phyloP scores from a whole-genome alignment of 345 rosid genomes.

The Anastatica hierochuntica region DNA sequence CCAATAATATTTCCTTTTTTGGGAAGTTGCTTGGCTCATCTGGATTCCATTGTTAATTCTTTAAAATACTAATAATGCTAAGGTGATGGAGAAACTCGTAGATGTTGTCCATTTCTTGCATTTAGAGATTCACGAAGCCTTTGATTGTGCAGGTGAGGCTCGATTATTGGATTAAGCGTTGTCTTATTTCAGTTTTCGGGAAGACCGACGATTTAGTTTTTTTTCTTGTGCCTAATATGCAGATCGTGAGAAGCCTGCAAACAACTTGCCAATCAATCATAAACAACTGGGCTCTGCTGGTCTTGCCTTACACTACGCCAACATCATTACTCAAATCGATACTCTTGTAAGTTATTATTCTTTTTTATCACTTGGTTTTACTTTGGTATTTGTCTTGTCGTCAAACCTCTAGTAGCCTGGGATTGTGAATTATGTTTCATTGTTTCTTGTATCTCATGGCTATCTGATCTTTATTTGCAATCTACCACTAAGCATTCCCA shows the following conservation, averaged over 20 bases:
- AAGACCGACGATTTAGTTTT: too few relatives aligned
- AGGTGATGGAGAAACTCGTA: slow-evolving; percentile 97
- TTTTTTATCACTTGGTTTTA: slow-evolving; percentile 2
- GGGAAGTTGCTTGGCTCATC: not conserved
- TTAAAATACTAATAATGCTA: not conserved
- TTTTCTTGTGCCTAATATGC: slow-evolving; percentile 23
- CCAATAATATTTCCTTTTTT: not conserved
- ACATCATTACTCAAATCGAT: slow-evolving; percentile 84
- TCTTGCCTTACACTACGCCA: slow-evolving; percentile 96
- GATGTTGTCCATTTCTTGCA: slow-evolving; percentile 92
- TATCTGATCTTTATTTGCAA: not conserved
- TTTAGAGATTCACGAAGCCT: slow-evolving; percentile 83
- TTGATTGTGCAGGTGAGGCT: slow-evolving; percentile 70
- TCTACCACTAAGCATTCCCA: not conserved
- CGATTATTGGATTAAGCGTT: not conserved
- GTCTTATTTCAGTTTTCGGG: too few relatives aligned
- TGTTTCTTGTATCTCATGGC: too few relatives aligned
- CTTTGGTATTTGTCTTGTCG: slow-evolving; percentile 2
- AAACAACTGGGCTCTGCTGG: slow-evolving; percentile 83
- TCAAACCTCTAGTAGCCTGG: not conserved
- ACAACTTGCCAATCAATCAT: slow-evolving; percentile 32
- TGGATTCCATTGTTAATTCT: slow-evolving; percentile 13
- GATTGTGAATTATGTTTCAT: not conserved
- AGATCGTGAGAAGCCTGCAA: slow-evolving; percentile 49
- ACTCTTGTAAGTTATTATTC: slow-evolving; percentile 62